Conservation (phyloP, 495 filamentous ascomycete species). For the Penicillium goetzii region DNA sequence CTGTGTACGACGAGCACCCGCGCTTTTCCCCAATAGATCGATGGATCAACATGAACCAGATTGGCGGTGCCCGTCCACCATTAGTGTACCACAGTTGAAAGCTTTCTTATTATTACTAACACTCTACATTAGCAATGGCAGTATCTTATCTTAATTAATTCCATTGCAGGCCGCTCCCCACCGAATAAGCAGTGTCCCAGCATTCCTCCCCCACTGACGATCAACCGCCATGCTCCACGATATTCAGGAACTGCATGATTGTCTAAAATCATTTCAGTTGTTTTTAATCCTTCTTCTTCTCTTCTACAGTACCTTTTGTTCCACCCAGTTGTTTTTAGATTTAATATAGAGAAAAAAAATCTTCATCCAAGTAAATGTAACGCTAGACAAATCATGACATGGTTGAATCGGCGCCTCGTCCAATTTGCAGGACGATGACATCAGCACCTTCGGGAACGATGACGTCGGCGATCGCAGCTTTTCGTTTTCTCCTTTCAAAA, state of each 20-base stretch:
- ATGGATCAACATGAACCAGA: not conserved
- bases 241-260: not conserved
- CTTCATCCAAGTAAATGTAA: not conserved
- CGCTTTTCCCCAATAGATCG: not conserved
- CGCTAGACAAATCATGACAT: constrained; percentile 19
- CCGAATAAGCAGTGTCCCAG: constrained; percentile 28
- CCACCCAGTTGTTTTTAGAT: not conserved
- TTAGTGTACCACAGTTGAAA: constrained; percentile 14
- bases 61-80: not conserved
- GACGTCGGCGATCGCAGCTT: constrained; percentile 34
- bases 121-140: not conserved
- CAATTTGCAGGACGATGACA: constrained; percentile 23
- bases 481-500: not conserved
- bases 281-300: not conserved
- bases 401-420: constrained; percentile 18
- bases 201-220: constrained; percentile 25
- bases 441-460: constrained; percentile 25
- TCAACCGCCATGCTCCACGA: constrained; percentile 11
- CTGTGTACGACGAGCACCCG: not conserved
- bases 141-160: constrained; percentile 3
- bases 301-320: not conserved
- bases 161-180: constrained; percentile 3
- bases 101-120: not conserved
- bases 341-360: not conserved
- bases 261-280: not conserved